Conservation (phyloP, 208 protist species). For the Acanthamoeba castellanii region DNA sequence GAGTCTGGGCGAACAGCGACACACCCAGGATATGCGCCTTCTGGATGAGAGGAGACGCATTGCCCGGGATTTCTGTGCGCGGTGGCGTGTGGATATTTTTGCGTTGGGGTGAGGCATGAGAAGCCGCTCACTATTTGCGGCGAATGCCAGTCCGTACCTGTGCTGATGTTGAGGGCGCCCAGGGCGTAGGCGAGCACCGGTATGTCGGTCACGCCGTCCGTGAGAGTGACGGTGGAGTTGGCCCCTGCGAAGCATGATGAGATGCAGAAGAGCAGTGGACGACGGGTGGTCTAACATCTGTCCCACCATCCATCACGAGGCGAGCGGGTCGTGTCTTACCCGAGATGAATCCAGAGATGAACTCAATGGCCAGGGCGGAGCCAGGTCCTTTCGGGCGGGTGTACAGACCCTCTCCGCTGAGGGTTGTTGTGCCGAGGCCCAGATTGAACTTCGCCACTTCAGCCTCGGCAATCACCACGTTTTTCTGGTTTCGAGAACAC, state of each 20-base stretch:
- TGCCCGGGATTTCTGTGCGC: neutral
- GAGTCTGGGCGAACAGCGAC: neutral
- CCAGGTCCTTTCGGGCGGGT: neutral
- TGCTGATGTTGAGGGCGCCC: neutral
- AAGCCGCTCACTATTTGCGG: neutral
- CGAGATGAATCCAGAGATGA: slow-evolving; percentile 32
- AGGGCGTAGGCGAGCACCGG: slow-evolving; percentile 9
- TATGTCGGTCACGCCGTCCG: slow-evolving; percentile 10
- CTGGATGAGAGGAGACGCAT: neutral
- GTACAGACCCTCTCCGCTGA: slow-evolving; percentile 2
- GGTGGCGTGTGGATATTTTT: too few relatives aligned
- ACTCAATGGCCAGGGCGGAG: neutral
- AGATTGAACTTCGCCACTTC: neutral
- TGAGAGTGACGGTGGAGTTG: neutral
- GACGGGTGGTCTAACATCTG: too few relatives aligned
- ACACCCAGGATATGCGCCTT: neutral
- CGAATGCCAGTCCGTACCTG: neutral
- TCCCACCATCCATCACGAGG: too few relatives aligned
- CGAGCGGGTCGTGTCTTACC: neutral
- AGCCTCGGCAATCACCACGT: slow-evolving; percentile 5
- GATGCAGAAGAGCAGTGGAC: too few relatives aligned
- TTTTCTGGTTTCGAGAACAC: neutral
- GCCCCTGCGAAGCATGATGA: neutral
- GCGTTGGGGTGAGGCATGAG: too few relatives aligned
- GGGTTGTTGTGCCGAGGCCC: neutral